Base-by-base conservation (phyloP, 805 yeast genomes). In the Isabelozyma heimii region DNA sequence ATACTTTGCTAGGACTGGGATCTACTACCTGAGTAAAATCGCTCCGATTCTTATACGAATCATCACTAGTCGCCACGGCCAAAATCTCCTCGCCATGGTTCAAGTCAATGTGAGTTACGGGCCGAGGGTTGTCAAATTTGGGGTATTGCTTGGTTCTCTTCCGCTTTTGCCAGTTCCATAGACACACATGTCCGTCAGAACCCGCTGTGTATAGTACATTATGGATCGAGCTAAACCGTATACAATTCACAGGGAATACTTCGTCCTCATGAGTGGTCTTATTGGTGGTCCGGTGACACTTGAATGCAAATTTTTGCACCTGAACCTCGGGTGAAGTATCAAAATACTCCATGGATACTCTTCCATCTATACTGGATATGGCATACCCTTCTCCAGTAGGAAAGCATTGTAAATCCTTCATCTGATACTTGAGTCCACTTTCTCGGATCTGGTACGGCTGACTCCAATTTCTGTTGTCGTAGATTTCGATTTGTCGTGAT, bases 331-430 rank as follows among this genome's bases (percentile, higher is more conserved):
- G 72, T 3, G 75, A 63, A 4, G 81, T 77, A 47, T 83, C 81
- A 47, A 84, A 80, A 56, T 75, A 84, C 52, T 89, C 92, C 26
- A 89, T 79, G 0, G 91, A 83, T 1, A 87, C 90, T 27, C 95
- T 71, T 0, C 96, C 96, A 57, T 89, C 96, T n/a, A 89, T 74
- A 1, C 92, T 84, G 26, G 89, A 73, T 30, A 84, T 76, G 0
- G 85, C 89, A 61, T 79, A 85, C 7, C 85, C 94, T 53, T 69
- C 62, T 9, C 62, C 65, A 47, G 73, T 67, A 0, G 87, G 86
- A 55, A 83, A 75, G 37, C 82, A 69, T 52, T 72, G 74, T 35
- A 88, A 56, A 20, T 78, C 79, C 43, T 84, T 71, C 1, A 85
- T 80, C 64, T 87, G 91, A 58, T 81, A 81, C 56, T 81, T 81